Evolutionary conservation across 2,329 filamentous ascomycete genomes (phyloP), one percentile per base, ranked within the genome.

Genomic region (Stagonosporopsis rhizophila): DNA sequence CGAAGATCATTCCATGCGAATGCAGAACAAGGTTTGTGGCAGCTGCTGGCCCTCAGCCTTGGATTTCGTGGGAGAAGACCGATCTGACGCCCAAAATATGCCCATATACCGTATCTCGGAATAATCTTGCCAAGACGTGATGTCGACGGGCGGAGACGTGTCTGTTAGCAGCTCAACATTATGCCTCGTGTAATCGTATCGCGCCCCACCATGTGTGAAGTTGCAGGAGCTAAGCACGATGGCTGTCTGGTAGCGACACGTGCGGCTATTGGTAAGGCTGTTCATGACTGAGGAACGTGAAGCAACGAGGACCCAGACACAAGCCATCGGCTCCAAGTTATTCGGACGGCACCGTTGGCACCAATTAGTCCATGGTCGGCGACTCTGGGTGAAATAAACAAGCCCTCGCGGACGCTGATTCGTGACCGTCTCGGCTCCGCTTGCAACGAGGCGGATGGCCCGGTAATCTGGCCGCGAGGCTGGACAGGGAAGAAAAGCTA

Each of bases 21-120:
- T 40, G 53, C 40, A 47, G 52, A 42, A 63, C 58, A 61, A 64
- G 58, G 63, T 65, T 67, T 34, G 58, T 57, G 56, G 58, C 56
- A 57, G 59, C 50, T 60, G 52, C 55, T 59, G 61, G 64, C 69
- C 68, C 72, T 67, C 70, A 73, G 69, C 70, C 64, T 69, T 70
- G 68, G 61, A 48, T 46, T 52, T 45, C 52, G 5, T 32, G 30
- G 30, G 50, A 48, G 56, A 30, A 37, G 56, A 65, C 72, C 71
- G 66, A 61, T 74, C 69, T 74, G 17, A 38, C n/a, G 60, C 59
- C 56, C 59, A 63, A 63, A n/a, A n/a, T n/a, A 61, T 60, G 60
- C 64, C 66, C 65, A 66, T 64, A 56, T 66, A 57, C 65, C 58
- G 60, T 49, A 58, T 60, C 64, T 61, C 59, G 55, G 65, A 60